Base-by-base conservation (phyloP, 352 stramenopile genomes). In the Elongisporangium anandrum region DNA sequence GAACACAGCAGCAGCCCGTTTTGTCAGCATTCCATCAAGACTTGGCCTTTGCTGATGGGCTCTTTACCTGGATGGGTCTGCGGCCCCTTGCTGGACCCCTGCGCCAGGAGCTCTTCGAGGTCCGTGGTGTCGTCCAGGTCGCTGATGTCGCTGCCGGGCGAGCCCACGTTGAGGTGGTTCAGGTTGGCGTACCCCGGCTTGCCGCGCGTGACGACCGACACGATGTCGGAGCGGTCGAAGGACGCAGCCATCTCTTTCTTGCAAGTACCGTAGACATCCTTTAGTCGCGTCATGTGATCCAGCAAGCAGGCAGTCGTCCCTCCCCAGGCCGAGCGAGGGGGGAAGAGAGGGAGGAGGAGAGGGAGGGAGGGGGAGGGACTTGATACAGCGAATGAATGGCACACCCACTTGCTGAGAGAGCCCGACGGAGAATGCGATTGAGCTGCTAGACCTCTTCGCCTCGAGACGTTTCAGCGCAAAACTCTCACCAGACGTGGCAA, bases 121-220 rank as follows among this genome's bases (percentile, higher is more conserved):
- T 93, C 83, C 26, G 77, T 81, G 6, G 81, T 87, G 68, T 93
- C 83, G 58, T 88, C 83, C 57, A 91, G 59, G 50, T 93, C 83
- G 59, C 83, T 91, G n/a, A 82, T 69, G 63, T 91, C 83, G 61
- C 77, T 88, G 39, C 75, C 76, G 5, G 81, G 81, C n/a, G 81
- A 91, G 51, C 83, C 83, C 24, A 89, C 69, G 51, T 93, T 88
- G 26, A 93, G 66, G 54, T 93, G 83, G 61, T 91, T 90, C 51
- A 93, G 78, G 58, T 93, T 93, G 5, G 83, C 83, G 56, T 93
- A 93, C 21, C 81, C 83, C 16, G 83, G 79, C 65, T 90, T 90
- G 61, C 75, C 77, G 45, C 80, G 73, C 57, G 70, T 77, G n/a
- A 87, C 77, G 55, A 81, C 80, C 47, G 79, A 72, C 54, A 92